These are phyloP conservation scores for Cyphellophora europaea DNA, from an alignment of 2,329 filamentous ascomycete species.

Conservation along the genomic window DNA sequence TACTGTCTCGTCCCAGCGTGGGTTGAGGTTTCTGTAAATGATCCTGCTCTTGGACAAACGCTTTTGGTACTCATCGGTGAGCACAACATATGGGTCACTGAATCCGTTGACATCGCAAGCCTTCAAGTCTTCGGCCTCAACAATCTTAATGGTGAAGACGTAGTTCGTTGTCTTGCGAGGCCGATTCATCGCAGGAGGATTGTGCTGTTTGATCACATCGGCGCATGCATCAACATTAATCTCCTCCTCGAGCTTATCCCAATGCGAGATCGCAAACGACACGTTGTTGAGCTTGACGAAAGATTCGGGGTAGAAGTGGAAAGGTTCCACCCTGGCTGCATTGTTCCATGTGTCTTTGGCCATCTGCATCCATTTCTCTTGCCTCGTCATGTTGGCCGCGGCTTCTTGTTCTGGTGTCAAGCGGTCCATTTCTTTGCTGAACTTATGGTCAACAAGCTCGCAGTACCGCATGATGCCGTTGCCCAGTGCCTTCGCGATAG, in stretches of 20 bases:
- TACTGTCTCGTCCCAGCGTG: constrained; percentile 93
- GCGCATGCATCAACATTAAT: constrained; percentile 91
- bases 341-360: constrained; percentile 88
- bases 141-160: constrained; percentile 97
- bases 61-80: constrained; percentile 96
- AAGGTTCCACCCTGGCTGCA: constrained; percentile 89
- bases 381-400: constrained; percentile 65
- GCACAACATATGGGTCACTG: constrained; percentile 93
- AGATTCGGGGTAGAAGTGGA: constrained; percentile 77
- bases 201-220: constrained; percentile 64
- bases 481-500: constrained; percentile 75
- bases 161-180: constrained; percentile 72
- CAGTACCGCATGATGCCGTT: constrained; percentile 80
- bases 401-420: constrained; percentile 80
- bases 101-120: constrained; percentile 92
- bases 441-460: constrained; percentile 77
- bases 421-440: constrained; percentile 86
- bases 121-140: constrained; percentile 94
- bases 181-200: constrained; percentile 60
- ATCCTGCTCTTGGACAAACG: constrained; percentile 89
- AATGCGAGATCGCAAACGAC: constrained; percentile 83
- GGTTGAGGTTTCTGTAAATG: constrained; percentile 81
- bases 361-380: constrained; percentile 87
- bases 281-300: constrained; percentile 98
- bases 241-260: constrained; percentile 79